Conservation (phyloP, 441 rosid genomes). For the Macaranga tanarius region DNA sequence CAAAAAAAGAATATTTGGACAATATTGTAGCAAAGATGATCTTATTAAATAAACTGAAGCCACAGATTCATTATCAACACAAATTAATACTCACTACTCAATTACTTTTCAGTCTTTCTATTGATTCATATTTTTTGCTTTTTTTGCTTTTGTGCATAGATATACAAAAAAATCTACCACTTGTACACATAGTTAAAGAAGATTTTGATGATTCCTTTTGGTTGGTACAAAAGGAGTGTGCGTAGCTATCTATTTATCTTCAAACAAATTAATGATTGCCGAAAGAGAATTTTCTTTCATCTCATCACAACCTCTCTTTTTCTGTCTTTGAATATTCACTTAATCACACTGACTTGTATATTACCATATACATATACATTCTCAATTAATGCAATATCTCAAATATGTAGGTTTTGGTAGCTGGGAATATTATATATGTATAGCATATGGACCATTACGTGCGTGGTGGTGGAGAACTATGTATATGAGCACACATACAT, state of each 20-base stretch:
- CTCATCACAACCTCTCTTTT: background rate
- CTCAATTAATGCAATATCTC: background rate
- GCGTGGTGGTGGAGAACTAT: background rate
- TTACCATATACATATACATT: no score
- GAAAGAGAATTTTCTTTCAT: background rate
- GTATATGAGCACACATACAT: background rate
- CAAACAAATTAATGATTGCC: background rate
- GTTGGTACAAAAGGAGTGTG: conserved; percentile 15
- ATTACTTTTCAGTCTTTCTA: no score
- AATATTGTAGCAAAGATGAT: no score
- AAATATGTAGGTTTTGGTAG: background rate
- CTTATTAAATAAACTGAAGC: no score
- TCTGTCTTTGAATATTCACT: background rate
- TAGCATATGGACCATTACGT: background rate
- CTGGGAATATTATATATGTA: background rate
- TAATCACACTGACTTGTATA: no score
- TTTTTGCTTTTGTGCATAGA: background rate
- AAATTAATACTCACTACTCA: no score
- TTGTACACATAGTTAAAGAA: background rate
- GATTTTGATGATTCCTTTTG: conserved; percentile 24
- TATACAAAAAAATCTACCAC: background rate
- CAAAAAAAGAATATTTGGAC: no score
- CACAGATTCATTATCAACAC: no score
- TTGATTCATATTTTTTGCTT: no score
- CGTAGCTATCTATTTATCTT: conserved; percentile 23